Base-by-base conservation (phyloP, 2,329 filamentous ascomycete genomes). In the Pseudocercospora macadamiae region DNA sequence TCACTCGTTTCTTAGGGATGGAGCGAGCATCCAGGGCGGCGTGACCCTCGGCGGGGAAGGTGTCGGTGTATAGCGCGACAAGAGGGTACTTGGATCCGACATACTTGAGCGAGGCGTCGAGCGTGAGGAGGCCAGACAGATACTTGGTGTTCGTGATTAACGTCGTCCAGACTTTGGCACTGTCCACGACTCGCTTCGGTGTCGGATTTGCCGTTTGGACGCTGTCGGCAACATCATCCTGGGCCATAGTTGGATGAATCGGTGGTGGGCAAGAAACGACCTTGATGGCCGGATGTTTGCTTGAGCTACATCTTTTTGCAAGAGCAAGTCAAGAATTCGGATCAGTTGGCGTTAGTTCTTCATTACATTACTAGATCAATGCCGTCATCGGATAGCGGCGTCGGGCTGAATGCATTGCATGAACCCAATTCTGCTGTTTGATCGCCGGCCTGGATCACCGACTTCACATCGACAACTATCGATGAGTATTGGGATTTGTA, bases 111-210 rank as follows among this genome's bases (percentile, higher is more conserved):
- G 89, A 90, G 76, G 89, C 85, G 71, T 92, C 83, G 62, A 96
- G 88, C 1, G 90, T 91, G 55, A 96, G 81, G 51, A 96, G 87
- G 47, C 92, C 92, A 4, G 89, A 83, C 61, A 96, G 86, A 75
- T 96, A 96, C 68, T 83, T 82, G 49, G 85, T 86, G 77, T 95
- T 96, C 60, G 91, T 96, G 72, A 96, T 92, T 66, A 96, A 82
- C 9, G 88, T 90, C 25, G 90, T 91, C 91, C 91, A 96, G 72
- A 95, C 91, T 90, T 73, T 71, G 63, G 64, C 36, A 51, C 65
- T 69, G 54, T 71, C 66, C 18, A 73, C 72, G 32, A 70, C 71
- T 48, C 70, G 64, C 53, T 71, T 53, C 4, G 66, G 63, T 18
- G 57, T 55, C 14, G 68, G 65, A 23, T 67, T 67, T 36, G 62